phyloP scores from a whole-genome alignment of 768 basidiomycete genomes.

The Rhodotorula taiwanensis region DNA sequence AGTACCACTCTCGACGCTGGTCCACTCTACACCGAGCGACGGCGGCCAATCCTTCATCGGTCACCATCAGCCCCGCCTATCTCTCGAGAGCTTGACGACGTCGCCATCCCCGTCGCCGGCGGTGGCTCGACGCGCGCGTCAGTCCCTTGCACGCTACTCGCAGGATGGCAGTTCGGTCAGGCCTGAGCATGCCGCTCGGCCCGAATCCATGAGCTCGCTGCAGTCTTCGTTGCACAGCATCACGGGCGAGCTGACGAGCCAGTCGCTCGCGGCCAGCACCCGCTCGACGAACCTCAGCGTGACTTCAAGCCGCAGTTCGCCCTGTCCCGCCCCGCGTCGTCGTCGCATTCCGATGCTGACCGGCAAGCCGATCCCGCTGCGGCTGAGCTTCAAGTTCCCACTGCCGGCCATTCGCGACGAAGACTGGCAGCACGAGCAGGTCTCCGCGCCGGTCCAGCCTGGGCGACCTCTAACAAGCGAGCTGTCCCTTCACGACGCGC shows the following conservation, averaged over 20 bases:
- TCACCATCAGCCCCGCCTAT: too few relatives aligned
- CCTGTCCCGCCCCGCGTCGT: conserved; percentile 14
- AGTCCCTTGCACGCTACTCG: conserved; percentile 27
- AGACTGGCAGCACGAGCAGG: background rate
- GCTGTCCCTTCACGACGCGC: too few relatives aligned
- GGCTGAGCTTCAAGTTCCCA: conserved; percentile 29
- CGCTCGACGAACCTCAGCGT: conserved; percentile 32
- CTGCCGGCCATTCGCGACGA: background rate
- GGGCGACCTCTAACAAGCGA: too few relatives aligned
- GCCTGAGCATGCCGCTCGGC: conserved; percentile 5
- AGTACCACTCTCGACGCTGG: conserved; percentile 24
- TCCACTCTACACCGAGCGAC: too few relatives aligned
- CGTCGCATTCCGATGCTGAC: conserved; percentile 30
- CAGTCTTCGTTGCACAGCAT: background rate
- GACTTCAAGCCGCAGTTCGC: conserved; percentile 20
- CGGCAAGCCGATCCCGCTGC: background rate
- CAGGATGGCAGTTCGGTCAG: too few relatives aligned
- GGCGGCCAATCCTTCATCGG: too few relatives aligned
- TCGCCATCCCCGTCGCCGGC: conserved; percentile 16
- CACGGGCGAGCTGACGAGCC: background rate
- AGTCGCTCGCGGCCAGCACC: conserved; percentile 8
- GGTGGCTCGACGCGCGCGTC: background rate
- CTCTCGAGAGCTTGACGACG: conserved; percentile 17
- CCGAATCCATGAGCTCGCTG: conserved; percentile 6
- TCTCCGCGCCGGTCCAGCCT: too few relatives aligned